phyloP scores from a whole-genome alignment of 306 rosid genomes.

The Cicer judaicum region DNA sequence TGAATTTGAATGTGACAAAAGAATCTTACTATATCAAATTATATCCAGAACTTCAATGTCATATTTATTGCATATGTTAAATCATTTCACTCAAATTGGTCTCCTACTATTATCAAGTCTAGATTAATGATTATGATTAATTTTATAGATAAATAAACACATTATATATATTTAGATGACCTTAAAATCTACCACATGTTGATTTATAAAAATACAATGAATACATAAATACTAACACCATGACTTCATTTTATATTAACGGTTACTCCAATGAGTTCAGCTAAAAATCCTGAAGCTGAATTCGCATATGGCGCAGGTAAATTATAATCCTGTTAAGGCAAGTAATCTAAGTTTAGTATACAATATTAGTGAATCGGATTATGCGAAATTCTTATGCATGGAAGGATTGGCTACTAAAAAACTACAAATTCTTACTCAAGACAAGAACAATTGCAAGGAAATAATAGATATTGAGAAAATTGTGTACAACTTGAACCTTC shows the following conservation, averaged over 20 bases:
- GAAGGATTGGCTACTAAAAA: conserved; percentile 41
- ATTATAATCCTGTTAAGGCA: conserved; percentile 51
- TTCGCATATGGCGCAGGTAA: conserved; percentile 61
- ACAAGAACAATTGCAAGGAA: conserved; percentile 6
- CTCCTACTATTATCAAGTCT: conserved; percentile 33
- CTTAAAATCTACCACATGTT: too few relatives aligned
- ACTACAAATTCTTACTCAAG: conserved; percentile 8
- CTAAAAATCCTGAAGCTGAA: conserved; percentile 47
- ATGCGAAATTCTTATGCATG: conserved; percentile 49
- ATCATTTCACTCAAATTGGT: conserved; percentile 61
- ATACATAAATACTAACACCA: background rate
- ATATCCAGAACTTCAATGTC: conserved; percentile 62
- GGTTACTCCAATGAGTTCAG: conserved; percentile 46
- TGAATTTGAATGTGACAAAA: conserved; percentile 7
- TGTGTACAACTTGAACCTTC: conserved; percentile 53
- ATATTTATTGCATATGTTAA: conserved; percentile 65
- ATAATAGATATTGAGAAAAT: background rate
- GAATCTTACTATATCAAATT: conserved; percentile 10
- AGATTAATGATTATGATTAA: conserved; percentile 48
- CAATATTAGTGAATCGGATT: conserved; percentile 44
- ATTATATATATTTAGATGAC: too few relatives aligned
- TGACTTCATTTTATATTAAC: background rate
- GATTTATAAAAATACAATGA: too few relatives aligned
- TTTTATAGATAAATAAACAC: too few relatives aligned
- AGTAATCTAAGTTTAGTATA: conserved; percentile 55